A percentile compares a stretch with the other conserved stretches of the same genome.
Evolutionary conservation across 768 basidiomycete species (phyloP).

Genomic region (Calocybe cyanea): DNA sequence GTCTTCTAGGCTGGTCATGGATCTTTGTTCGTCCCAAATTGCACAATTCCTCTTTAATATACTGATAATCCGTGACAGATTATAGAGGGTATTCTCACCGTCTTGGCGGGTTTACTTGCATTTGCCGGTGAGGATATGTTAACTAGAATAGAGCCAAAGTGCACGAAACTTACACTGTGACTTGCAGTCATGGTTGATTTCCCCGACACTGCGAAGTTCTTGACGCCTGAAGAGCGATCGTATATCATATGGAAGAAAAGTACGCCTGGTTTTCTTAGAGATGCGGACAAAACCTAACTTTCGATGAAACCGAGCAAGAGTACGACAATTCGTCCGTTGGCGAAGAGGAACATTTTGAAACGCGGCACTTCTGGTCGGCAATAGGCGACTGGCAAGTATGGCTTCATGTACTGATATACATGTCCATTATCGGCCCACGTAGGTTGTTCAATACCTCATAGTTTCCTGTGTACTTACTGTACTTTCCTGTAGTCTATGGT

Average conservation of each 20-base stretch:
- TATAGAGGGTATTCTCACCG: conserved; percentile 61
- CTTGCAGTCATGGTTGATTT: conserved; percentile 56
- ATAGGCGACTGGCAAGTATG: conserved; percentile 65
- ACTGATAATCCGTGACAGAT: too few species aligned
- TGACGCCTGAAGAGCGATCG: conserved; percentile 57
- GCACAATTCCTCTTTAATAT: background rate
- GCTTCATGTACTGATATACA: conserved; percentile 53
- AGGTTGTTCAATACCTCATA: conserved; percentile 22
- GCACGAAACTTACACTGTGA: background rate
- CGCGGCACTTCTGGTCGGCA: conserved; percentile 50
- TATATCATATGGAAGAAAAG: conserved; percentile 55
- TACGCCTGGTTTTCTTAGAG: conserved; percentile 22
- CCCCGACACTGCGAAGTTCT: conserved; percentile 52
- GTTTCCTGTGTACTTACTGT: background rate
- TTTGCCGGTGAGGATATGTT: too few species aligned
- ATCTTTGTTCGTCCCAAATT: conserved; percentile 46
- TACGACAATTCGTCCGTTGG: conserved; percentile 53
- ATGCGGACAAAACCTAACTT: background rate
- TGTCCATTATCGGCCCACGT: conserved; percentile 59
- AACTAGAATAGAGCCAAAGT: too few species aligned
- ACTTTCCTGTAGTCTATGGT: conserved; percentile 48
- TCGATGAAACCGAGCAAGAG: conserved; percentile 26
- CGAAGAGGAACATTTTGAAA: conserved; percentile 58
- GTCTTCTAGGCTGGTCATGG: conserved; percentile 61
- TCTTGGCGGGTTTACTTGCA: too few species aligned